phyloP scores from a whole-genome alignment of 2,329 filamentous ascomycete species.

The Microcera coccophila region DNA sequence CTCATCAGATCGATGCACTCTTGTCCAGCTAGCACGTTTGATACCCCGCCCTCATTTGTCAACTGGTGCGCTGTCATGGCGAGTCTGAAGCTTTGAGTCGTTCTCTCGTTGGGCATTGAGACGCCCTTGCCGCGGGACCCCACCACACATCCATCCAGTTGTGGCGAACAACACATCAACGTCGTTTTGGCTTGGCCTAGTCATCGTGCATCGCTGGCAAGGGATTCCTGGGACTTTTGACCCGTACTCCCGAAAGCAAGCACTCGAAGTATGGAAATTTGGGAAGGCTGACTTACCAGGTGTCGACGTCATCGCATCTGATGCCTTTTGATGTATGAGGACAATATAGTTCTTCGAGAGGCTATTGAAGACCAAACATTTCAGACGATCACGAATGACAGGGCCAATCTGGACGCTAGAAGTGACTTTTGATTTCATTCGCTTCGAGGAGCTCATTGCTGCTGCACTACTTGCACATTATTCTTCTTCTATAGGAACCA shows the following conservation, averaged over 20 bases:
- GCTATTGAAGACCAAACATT: neutral
- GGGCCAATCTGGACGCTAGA: neutral
- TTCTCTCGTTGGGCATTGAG: slow-evolving; percentile 48
- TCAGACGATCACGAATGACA: neutral
- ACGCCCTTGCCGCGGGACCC: slow-evolving; percentile 41
- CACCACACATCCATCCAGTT: slow-evolving; percentile 20
- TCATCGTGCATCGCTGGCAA: slow-evolving; percentile 6
- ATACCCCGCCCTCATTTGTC: slow-evolving; percentile 13
- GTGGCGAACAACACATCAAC: slow-evolving; percentile 47
- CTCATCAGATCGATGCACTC: slow-evolving; percentile 16
- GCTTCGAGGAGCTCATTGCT: slow-evolving; percentile 51
- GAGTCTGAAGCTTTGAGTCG: slow-evolving; percentile 17
- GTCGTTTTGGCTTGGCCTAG: slow-evolving; percentile 19
- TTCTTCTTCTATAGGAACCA: slow-evolving; percentile 68
- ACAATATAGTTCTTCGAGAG: neutral
- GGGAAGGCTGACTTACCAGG: neutral
- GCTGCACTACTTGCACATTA: slow-evolving; percentile 81
- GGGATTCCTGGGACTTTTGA: slow-evolving; percentile 6
- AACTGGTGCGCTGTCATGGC: slow-evolving; percentile 18
- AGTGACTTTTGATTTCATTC: slow-evolving; percentile 16
- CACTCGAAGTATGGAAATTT: neutral
- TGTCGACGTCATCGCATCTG: neutral
- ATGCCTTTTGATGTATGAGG: neutral
- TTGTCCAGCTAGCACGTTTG: slow-evolving; percentile 15
- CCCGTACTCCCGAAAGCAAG: neutral